A percentile compares a stretch with the other conserved stretches of the same genome.
phyloP scores from a whole-genome alignment of 345 rosid genomes.

The Isatis tinctoria region DNA sequence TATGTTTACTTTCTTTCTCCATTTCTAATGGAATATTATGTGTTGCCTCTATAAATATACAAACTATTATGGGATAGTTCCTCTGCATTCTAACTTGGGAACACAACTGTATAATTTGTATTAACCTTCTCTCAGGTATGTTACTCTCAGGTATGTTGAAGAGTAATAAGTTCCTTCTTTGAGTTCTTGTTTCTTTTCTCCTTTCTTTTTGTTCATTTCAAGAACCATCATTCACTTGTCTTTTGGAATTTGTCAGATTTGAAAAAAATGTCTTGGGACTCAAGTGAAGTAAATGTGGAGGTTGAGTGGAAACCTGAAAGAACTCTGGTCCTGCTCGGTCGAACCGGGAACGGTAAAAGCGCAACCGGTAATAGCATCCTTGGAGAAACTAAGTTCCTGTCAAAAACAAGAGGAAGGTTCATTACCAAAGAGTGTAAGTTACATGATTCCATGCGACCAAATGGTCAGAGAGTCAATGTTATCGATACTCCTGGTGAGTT shows the following conservation, averaged over 20 bases:
- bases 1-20: background rate
- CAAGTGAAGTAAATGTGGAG: background rate
- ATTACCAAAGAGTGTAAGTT: conserved; percentile 21
- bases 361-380: conserved; percentile 88
- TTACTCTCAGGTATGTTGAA: conserved; percentile 8
- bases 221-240: background rate
- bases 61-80: background rate
- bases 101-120: background rate
- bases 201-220: conserved; percentile 2
- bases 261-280: background rate
- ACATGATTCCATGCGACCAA: conserved; percentile 30
- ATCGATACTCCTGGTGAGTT: conserved; percentile 85
- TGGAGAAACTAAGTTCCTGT: conserved; percentile 57
- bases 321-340: conserved; percentile 66
- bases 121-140: background rate
- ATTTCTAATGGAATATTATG: background rate
- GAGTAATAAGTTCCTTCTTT: background rate
- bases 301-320: conserved; percentile 22
- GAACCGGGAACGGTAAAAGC: conserved; percentile 89
- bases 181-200: background rate
- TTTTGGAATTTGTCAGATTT: background rate
- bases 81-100: background rate
- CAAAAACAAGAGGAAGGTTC: conserved; percentile 43
- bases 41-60: conserved; percentile 8
- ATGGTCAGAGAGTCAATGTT: conserved; percentile 74